phyloP scores from a whole-genome alignment of 2,329 filamentous ascomycete genomes.

The Venturia carpophila region DNA sequence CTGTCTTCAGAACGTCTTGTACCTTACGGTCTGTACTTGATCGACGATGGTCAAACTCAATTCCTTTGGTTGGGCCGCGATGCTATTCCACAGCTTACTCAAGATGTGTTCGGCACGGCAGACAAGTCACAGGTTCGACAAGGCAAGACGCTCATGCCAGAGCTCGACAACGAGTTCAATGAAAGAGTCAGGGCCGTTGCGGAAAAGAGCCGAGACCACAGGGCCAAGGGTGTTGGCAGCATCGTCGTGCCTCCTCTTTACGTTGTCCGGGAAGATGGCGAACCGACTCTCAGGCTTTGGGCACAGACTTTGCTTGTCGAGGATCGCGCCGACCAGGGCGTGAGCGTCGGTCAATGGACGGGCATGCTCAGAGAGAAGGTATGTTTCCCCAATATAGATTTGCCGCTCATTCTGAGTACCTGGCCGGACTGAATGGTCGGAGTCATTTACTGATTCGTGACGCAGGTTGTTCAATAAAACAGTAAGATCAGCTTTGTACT shows the following conservation, averaged over 20 bases:
- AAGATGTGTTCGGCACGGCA: conserved; percentile 82
- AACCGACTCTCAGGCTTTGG: conserved; percentile 92
- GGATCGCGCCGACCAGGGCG: conserved; percentile 86
- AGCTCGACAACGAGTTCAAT: conserved; percentile 93
- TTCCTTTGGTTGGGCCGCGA: conserved; percentile 96
- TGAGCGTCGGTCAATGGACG: conserved; percentile 91
- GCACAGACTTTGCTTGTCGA: conserved; percentile 93
- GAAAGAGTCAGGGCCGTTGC: conserved; percentile 85
- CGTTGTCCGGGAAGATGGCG: conserved; percentile 88
- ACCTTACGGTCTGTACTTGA: conserved; percentile 86
- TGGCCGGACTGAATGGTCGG: conserved; percentile 16
- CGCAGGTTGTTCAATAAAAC: conserved; percentile 16
- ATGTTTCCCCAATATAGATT: conserved; percentile 14
- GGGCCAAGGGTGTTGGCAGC: conserved; percentile 79
- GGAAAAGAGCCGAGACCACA: conserved; percentile 85
- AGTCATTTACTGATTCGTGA: neutral
- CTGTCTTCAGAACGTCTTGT: conserved; percentile 82
- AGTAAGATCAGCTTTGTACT: conserved; percentile 3
- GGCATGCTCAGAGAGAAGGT: conserved; percentile 93
- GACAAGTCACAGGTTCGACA: conserved; percentile 81
- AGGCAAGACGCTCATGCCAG: conserved; percentile 79
- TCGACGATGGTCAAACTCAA: conserved; percentile 95
- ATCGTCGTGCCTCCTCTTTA: conserved; percentile 91
- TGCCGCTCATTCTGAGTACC: conserved; percentile 7
- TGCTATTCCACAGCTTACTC: conserved; percentile 77